Evolutionary conservation across 352 stramenopile genomes (phyloP).

Genomic region (Phytophthora lateralis): DNA sequence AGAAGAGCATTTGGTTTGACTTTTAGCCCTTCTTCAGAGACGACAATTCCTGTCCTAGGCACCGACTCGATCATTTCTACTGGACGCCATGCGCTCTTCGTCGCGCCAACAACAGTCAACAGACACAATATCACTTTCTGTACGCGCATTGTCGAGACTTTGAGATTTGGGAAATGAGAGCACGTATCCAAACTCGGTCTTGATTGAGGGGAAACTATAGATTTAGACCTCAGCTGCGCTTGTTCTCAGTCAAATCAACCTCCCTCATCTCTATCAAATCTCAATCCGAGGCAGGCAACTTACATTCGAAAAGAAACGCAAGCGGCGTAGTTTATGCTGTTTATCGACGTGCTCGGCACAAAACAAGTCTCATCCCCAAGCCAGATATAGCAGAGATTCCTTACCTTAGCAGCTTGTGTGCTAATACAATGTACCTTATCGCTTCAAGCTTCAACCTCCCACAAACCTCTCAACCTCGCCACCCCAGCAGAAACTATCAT

Average conservation of each 20-base stretch:
- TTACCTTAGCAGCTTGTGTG: slow-evolving; percentile 13
- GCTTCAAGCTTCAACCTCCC: neutral
- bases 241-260: neutral
- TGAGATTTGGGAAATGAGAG: slow-evolving; percentile 8
- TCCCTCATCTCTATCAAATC: neutral
- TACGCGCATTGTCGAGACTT: slow-evolving; percentile 3
- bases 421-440: slow-evolving; percentile 21
- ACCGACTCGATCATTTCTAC: slow-evolving; percentile 1
- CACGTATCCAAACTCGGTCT: neutral
- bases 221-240: neutral
- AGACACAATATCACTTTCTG: slow-evolving; percentile 1
- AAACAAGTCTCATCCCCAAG: slow-evolving; percentile 1
- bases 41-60: slow-evolving; percentile 4
- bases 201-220: neutral
- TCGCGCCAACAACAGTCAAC: neutral
- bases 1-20: neutral
- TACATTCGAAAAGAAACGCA: slow-evolving; percentile 6
- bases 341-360: neutral
- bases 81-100: neutral
- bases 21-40: neutral
- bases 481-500: slow-evolving; percentile 1
- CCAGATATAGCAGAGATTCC: slow-evolving; percentile 1
- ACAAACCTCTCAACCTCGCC: neutral
- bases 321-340: slow-evolving; percentile 3
- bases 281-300: neutral